A percentile compares a stretch with the other conserved stretches of the same genome.
phyloP scores from a whole-genome alignment of 805 yeast species.

The Diddensiella transvaalensis region DNA sequence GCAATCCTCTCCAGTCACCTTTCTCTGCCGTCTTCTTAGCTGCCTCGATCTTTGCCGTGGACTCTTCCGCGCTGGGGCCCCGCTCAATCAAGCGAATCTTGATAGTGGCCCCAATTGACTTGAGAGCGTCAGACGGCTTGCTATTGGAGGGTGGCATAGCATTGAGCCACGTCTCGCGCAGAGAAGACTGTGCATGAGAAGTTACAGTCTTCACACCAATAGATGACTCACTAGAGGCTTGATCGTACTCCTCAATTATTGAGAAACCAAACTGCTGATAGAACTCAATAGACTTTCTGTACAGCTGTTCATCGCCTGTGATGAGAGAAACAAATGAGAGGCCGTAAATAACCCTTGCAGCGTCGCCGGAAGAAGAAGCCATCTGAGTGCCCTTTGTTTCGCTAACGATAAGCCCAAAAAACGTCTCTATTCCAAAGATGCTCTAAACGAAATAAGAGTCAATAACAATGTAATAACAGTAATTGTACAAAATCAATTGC shows the following conservation, averaged over 20 bases:
- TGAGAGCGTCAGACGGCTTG: constrained; percentile 5
- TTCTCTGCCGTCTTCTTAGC: constrained; percentile 16
- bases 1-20: constrained; percentile 49
- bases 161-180: constrained; percentile 30
- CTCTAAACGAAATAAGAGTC: too few species aligned
- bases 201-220: constrained; percentile 25
- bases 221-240: constrained; percentile 25
- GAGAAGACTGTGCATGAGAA: constrained; percentile 25
- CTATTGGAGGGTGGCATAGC: constrained; percentile 22
- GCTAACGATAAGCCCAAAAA: too few species aligned
- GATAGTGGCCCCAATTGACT: constrained; percentile 28
- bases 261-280: constrained; percentile 48
- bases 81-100: constrained; percentile 31
- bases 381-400: too few species aligned
- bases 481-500: too few species aligned
- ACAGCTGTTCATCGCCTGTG: constrained; percentile 48
- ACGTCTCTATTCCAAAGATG: too few species aligned
- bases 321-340: constrained; percentile 35
- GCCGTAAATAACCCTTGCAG: constrained; percentile 18
- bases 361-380: too few species aligned
- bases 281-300: constrained; percentile 49
- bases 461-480: too few species aligned
- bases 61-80: constrained; percentile 23
- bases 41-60: constrained; percentile 17
- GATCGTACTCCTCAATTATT: constrained; percentile 35